These are phyloP conservation scores for Ophiostoma perfectum DNA, from an alignment of 2,329 filamentous ascomycete genomes.

Conservation along the genomic window DNA sequence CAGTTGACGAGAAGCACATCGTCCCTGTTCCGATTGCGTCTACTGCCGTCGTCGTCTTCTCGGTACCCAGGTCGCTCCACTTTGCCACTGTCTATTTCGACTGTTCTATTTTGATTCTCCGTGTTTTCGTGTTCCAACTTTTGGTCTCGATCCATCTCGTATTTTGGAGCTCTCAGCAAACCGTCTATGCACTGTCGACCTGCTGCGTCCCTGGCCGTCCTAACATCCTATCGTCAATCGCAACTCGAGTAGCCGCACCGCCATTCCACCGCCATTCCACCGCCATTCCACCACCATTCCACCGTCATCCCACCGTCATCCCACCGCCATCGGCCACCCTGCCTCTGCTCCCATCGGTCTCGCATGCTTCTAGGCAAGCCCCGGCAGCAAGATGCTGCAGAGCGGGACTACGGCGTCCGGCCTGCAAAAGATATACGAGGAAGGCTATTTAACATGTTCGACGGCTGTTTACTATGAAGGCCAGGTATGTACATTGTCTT, in stretches of 20 bases:
- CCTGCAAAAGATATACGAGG: constrained; percentile 96
- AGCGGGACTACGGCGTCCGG: constrained; percentile 54
- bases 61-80: background rate
- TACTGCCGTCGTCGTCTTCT: background rate
- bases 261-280: too few relatives aligned
- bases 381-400: constrained; percentile 45
- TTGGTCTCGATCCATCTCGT: background rate
- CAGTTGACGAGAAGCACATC: background rate
- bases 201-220: too few relatives aligned
- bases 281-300: too few relatives aligned
- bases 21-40: background rate
- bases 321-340: background rate
- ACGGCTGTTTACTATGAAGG: constrained; percentile 95
- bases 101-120: constrained; percentile 3
- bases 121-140: background rate
- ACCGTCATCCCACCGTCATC: background rate
- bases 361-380: constrained; percentile 24
- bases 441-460: constrained; percentile 89
- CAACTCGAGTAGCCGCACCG: too few relatives aligned
- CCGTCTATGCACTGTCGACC: too few relatives aligned
- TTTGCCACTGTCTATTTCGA: constrained; percentile 13
- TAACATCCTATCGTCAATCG: too few relatives aligned
- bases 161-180: background rate
- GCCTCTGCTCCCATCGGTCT: background rate
- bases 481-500: constrained; percentile 55